Percentiles rank a stretch among this genome's conserved stretches.
Conservation (phyloP, 1,284 basidiomycete species). For the Macrocystidia cucumis region DNA sequence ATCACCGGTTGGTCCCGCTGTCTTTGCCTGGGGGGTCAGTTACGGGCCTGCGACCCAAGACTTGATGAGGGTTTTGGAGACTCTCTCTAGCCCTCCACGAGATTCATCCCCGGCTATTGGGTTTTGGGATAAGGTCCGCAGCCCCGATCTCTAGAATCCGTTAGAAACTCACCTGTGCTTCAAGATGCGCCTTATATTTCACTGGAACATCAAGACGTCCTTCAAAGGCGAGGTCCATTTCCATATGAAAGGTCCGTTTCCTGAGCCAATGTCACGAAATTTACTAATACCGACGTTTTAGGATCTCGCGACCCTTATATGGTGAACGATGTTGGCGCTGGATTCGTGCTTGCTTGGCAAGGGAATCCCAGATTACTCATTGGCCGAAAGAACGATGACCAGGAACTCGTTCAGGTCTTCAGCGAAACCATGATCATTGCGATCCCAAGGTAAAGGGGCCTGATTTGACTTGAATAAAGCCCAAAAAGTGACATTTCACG, state of each 20-base stretch:
- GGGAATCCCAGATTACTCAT: constrained; percentile 72
- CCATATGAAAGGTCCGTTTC: constrained; percentile 70
- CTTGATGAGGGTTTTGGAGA: constrained; percentile 79
- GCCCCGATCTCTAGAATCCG: not conserved
- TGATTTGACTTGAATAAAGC: not conserved
- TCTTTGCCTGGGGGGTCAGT: constrained; percentile 88
- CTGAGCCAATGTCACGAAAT: not conserved
- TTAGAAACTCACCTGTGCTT: constrained; percentile 5
- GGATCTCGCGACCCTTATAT: constrained; percentile 83
- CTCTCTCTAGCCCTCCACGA: constrained; percentile 70
- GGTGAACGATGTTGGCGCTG: constrained; percentile 72
- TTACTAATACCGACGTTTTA: constrained; percentile 24
- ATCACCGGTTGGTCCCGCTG: constrained; percentile 58
- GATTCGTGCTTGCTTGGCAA: constrained; percentile 86
- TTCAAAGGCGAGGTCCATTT: constrained; percentile 76
- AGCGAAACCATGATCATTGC: constrained; percentile 78
- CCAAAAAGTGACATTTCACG: not conserved
- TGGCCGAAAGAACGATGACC: constrained; percentile 67
- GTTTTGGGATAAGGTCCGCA: constrained; percentile 85
- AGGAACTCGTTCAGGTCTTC: constrained; percentile 79
- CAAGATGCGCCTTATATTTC: constrained; percentile 77
- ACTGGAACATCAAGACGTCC: constrained; percentile 72
- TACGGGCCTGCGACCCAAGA: constrained; percentile 87
- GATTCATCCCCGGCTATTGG: constrained; percentile 87
- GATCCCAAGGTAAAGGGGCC: constrained; percentile 65